These are phyloP conservation scores for Coccinonectria pachysandricola DNA, from an alignment of 2,329 filamentous ascomycete species.

Conservation along the genomic window DNA sequence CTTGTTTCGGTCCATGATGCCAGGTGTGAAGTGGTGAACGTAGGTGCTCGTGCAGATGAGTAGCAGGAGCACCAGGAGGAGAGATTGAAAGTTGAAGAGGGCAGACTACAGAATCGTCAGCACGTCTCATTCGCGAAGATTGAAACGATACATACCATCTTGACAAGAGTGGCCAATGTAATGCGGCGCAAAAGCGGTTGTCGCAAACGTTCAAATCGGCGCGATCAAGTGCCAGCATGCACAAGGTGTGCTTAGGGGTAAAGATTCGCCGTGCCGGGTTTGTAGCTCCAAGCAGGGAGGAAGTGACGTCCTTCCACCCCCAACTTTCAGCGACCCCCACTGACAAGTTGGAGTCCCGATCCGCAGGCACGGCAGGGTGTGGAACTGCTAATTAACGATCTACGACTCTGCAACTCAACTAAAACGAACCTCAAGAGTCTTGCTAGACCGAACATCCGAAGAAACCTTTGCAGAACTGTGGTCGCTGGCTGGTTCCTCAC, in stretches of 20 bases:
- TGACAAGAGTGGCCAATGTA: no score
- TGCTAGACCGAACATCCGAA: no score
- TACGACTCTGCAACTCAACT: conserved; percentile 11
- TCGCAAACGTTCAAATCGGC: conserved; percentile 6
- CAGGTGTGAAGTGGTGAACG: conserved; percentile 79
- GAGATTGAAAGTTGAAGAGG: conserved; percentile 97
- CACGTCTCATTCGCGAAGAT: no score
- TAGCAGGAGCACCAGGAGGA: conserved; percentile 86
- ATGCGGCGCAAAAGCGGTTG: conserved; percentile 4
- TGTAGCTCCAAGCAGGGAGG: no score
- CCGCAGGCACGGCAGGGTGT: conserved; percentile 5
- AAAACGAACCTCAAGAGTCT: no score
- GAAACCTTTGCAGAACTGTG: no score
- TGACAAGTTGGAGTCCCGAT: no score
- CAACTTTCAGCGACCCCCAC: no score
- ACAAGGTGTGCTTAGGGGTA: conserved; percentile 25
- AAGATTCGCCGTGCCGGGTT: conserved; percentile 28
- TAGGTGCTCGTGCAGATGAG: conserved; percentile 95
- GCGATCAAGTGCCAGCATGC: conserved; percentile 9
- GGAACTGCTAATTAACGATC: conserved; percentile 8
- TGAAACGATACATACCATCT: conserved; percentile 18
- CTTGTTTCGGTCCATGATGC: conserved; percentile 87
- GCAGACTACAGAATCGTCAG: conserved; percentile 54
- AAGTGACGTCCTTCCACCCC: conserved; percentile 16
- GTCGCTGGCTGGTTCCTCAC: no score